Conservation (phyloP, 1,139 yeast genomes). For the Candida tetrigidarum region DNA sequence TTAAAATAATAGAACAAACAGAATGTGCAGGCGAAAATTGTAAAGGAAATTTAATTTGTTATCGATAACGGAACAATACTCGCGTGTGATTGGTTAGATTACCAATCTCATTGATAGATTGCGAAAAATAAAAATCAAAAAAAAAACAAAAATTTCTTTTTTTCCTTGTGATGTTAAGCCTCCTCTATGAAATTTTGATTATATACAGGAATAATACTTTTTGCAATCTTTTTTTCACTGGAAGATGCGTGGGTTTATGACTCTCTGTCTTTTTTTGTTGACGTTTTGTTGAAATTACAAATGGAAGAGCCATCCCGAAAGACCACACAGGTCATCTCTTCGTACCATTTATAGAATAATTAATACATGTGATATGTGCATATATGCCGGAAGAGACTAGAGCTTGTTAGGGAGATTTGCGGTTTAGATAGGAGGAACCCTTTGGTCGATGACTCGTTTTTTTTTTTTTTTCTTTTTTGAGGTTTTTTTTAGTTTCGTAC, state of each 20-base stretch:
- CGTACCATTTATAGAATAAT: too few relatives aligned
- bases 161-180: not conserved
- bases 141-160: not conserved
- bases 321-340: too few relatives aligned
- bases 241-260: not conserved
- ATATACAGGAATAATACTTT: not conserved
- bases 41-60: conserved; percentile 1
- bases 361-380: too few relatives aligned
- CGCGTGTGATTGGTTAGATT: not conserved
- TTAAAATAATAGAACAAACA: not conserved
- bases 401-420: not conserved
- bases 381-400: not conserved
- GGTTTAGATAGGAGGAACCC: not conserved
- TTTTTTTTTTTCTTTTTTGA: not conserved
- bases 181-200: not conserved
- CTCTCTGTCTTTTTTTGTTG: not conserved
- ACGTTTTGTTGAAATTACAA: too few relatives aligned
- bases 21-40: not conserved
- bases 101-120: not conserved
- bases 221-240: not conserved
- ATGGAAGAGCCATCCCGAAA: too few relatives aligned
- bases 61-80: not conserved
- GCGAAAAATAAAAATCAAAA: not conserved
- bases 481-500: not conserved
- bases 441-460: not conserved